phyloP scores from a whole-genome alignment of 257 asterid species.

The Rubia yunnanensis region DNA sequence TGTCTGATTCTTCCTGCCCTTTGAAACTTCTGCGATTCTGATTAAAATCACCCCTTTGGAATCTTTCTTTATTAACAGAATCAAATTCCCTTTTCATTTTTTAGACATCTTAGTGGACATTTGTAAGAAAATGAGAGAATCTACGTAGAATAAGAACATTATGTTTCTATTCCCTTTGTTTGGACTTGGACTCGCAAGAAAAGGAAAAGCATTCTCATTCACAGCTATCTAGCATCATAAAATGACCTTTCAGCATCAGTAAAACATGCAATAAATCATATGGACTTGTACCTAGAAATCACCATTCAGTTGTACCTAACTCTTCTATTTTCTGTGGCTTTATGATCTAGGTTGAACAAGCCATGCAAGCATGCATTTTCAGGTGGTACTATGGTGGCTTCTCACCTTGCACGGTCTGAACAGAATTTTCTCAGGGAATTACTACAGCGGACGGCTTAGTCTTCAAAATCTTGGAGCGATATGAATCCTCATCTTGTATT shows the following conservation, averaged over 20 bases:
- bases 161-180: no score
- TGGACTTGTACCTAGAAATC: background rate
- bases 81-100: background rate
- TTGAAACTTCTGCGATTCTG: background rate
- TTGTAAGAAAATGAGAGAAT: background rate
- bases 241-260: no score
- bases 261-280: background rate
- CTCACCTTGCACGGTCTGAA: no score
- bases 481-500: conserved; percentile 54
- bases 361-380: background rate
- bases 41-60: background rate
- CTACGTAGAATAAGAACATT: background rate
- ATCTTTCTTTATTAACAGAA: background rate
- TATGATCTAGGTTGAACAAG: no score
- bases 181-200: no score
- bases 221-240: no score
- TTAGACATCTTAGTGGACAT: background rate
- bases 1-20: background rate
- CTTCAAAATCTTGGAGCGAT: conserved; percentile 31
- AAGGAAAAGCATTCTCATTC: background rate
- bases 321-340: no score
- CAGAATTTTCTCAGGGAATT: background rate
- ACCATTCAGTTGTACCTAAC: no score
- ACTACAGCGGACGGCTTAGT: conserved; percentile 8
- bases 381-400: background rate